Conservation (phyloP, 2,329 filamentous ascomycete species). For the Pseudocercospora eumusae region DNA sequence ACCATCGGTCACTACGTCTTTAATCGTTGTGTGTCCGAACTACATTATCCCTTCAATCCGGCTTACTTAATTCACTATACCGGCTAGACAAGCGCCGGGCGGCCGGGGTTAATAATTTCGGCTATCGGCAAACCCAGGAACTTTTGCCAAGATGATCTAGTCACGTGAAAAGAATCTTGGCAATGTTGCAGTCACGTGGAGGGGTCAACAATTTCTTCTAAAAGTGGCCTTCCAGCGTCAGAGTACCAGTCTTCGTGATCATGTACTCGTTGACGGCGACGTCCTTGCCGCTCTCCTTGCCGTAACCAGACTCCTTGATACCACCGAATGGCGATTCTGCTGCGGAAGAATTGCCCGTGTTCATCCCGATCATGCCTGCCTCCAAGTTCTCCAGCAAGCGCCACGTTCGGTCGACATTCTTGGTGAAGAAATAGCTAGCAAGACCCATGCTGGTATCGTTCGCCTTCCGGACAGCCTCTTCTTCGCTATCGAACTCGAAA, state of each 20-base stretch:
- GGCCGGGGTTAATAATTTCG: too few species aligned
- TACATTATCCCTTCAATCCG: too few species aligned
- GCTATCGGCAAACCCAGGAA: too few species aligned
- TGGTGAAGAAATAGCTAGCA: slow-evolving; percentile 69
- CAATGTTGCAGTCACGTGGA: too few species aligned
- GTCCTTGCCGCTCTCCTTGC: slow-evolving; percentile 67
- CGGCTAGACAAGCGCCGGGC: too few species aligned
- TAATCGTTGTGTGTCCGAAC: too few species aligned
- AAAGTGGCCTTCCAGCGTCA: slow-evolving; percentile 61
- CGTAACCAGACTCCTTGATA: slow-evolving; percentile 68
- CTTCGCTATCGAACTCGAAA: slow-evolving; percentile 66
- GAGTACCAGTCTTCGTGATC: slow-evolving; percentile 65
- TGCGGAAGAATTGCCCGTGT: slow-evolving; percentile 61
- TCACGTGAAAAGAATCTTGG: too few species aligned
- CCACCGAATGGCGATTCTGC: slow-evolving; percentile 68
- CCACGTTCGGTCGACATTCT: slow-evolving; percentile 66
- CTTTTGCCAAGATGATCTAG: too few species aligned
- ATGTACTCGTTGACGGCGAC: slow-evolving; percentile 63
- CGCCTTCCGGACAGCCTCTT: slow-evolving; percentile 61
- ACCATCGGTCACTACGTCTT: too few species aligned
- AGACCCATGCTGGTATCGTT: slow-evolving; percentile 66
- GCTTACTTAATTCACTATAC: too few species aligned
- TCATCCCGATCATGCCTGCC: slow-evolving; percentile 66
- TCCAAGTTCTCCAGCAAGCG: slow-evolving; percentile 67
- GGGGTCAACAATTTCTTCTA: slow-evolving; percentile 29